A percentile compares a stretch with the other conserved stretches of the same genome.
Evolutionary conservation across 2,329 filamentous ascomycete species (phyloP).

Genomic region (Monilinia vaccinii-corymbosi): DNA sequence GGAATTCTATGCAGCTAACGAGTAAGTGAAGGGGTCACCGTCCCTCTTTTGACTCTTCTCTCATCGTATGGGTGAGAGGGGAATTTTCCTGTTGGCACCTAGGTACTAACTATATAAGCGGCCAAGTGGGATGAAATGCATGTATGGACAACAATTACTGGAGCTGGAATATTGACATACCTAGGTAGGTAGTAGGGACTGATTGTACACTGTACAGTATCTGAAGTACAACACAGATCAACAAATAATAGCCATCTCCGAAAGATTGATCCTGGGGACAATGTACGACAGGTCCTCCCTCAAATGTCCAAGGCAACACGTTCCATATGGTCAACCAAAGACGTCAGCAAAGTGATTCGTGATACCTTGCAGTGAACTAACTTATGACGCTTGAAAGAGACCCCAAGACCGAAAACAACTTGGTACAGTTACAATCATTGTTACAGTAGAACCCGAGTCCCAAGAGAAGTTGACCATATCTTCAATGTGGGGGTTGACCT

Average conservation of each 20-base stretch:
- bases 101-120: background rate
- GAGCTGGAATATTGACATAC: background rate
- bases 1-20: slow-evolving; percentile 1
- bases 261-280: background rate
- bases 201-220: background rate
- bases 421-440: background rate
- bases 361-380: slow-evolving; percentile 3
- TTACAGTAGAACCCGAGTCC: background rate
- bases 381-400: background rate
- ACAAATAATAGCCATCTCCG: background rate
- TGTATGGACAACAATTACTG: slow-evolving; percentile 6
- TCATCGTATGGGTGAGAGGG: background rate
- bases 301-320: background rate
- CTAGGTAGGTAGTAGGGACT: background rate
- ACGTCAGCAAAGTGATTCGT: background rate
- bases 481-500: background rate
- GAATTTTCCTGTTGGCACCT: background rate
- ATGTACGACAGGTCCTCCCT: background rate
- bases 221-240: background rate
- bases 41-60: background rate
- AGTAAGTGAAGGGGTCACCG: slow-evolving; percentile 4
- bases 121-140: slow-evolving; percentile 4
- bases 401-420: background rate
- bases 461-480: background rate
- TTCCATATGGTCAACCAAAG: background rate